Percentiles rank a stretch among this genome's conserved stretches.
Conservation (phyloP, 805 yeast genomes). For the Ogataea dorogensis region DNA sequence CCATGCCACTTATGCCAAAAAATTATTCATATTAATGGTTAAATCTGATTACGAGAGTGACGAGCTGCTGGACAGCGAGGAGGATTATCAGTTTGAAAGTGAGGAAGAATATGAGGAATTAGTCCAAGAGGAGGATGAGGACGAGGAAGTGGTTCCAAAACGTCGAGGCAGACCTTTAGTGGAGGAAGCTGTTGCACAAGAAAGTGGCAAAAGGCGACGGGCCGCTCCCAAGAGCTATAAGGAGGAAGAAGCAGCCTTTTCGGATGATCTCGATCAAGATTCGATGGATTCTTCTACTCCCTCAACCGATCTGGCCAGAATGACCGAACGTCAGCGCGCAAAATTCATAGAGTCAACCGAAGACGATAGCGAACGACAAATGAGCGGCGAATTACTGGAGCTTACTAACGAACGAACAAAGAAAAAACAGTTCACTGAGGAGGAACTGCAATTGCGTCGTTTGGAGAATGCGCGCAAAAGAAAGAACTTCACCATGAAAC, state of each 20-base stretch:
- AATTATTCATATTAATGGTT: constrained; percentile 1
- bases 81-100: constrained; percentile 19
- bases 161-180: constrained; percentile 11
- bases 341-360: constrained; percentile 35
- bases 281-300: constrained; percentile 42
- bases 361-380: constrained; percentile 23
- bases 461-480: constrained; percentile 89
- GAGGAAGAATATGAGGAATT: constrained; percentile 20
- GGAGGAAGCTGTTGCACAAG: constrained; percentile 10
- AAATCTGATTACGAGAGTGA: constrained; percentile 14
- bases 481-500: constrained; percentile 76
- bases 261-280: constrained; percentile 28
- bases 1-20: constrained; percentile 11
- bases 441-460: constrained; percentile 75
- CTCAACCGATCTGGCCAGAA: constrained; percentile 43
- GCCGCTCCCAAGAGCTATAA: constrained; percentile 17
- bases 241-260: constrained; percentile 13
- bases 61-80: constrained; percentile 18
- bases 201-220: constrained; percentile 14
- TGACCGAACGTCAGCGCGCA: constrained; percentile 59
- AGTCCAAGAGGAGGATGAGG: constrained; percentile 28
- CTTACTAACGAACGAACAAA: constrained; percentile 41
- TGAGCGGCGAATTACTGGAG: constrained; percentile 32
- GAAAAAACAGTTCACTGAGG: constrained; percentile 69
- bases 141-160: constrained; percentile 30